phyloP scores from a whole-genome alignment of 768 basidiomycete genomes.

The Galerina marginata region DNA sequence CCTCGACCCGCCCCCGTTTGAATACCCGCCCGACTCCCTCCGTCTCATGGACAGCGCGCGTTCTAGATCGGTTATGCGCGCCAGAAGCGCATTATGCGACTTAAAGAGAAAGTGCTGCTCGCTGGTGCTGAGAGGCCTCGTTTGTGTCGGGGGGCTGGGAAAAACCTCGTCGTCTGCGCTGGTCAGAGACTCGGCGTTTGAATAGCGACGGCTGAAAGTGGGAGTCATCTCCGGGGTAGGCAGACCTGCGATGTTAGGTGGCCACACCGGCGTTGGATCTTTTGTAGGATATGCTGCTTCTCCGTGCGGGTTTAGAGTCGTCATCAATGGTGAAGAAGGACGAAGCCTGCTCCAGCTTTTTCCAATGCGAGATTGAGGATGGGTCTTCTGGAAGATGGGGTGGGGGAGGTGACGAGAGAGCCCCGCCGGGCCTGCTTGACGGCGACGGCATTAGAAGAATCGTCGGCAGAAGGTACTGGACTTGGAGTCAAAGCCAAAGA shows the following conservation, averaged over 20 bases:
- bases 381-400: slow-evolving; percentile 38
- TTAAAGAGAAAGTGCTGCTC: slow-evolving; percentile 89
- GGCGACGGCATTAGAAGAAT: slow-evolving; percentile 25
- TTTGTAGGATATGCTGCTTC: slow-evolving; percentile 82
- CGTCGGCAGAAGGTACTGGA: slow-evolving; percentile 29
- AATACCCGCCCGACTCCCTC: slow-evolving; percentile 39
- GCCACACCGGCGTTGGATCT: slow-evolving; percentile 43
- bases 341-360: slow-evolving; percentile 31
- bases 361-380: slow-evolving; percentile 44
- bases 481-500: slow-evolving; percentile 53
- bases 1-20: slow-evolving; percentile 47
- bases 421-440: slow-evolving; percentile 34
- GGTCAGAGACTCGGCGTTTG: slow-evolving; percentile 24
- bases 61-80: slow-evolving; percentile 84
- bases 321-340: slow-evolving; percentile 34
- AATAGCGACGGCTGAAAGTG: slow-evolving; percentile 44
- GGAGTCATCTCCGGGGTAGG: slow-evolving; percentile 83
- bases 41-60: slow-evolving; percentile 58
- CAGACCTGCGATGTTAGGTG: slow-evolving; percentile 46
- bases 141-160: slow-evolving; percentile 40
- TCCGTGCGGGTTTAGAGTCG: slow-evolving; percentile 43
- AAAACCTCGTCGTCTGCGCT: slow-evolving; percentile 51
- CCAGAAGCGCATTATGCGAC: slow-evolving; percentile 81
- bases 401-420: slow-evolving; percentile 39
- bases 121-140: slow-evolving; percentile 65